Evolutionary conservation across 108 stramenopile genomes (phyloP).

Genomic region (Cyclotella cryptica): DNA sequence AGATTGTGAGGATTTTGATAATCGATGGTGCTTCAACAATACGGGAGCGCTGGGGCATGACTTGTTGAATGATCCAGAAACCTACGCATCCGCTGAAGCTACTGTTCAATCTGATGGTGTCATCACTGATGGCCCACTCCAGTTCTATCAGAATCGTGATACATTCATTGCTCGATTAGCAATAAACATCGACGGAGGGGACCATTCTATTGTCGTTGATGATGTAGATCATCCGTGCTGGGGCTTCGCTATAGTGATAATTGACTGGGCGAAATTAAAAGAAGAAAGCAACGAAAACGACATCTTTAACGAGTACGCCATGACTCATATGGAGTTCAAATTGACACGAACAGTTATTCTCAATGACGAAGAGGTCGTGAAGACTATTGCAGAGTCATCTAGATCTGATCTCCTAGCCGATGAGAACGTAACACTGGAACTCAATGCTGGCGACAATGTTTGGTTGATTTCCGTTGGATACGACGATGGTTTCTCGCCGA

Average conservation of each 20-base stretch:
- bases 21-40: slow-evolving; percentile 47
- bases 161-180: slow-evolving; percentile 62
- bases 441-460: slow-evolving; percentile 39
- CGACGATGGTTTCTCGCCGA: slow-evolving; percentile 41
- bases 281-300: slow-evolving; percentile 46
- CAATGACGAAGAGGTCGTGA: slow-evolving; percentile 19
- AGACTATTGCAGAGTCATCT: slow-evolving; percentile 37
- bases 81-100: slow-evolving; percentile 33
- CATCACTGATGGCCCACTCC: slow-evolving; percentile 64
- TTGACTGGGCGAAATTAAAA: slow-evolving; percentile 48
- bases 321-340: slow-evolving; percentile 50
- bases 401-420: slow-evolving; percentile 15
- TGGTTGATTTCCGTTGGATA: slow-evolving; percentile 47
- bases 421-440: slow-evolving; percentile 40
- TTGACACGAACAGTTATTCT: slow-evolving; percentile 60
- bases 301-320: slow-evolving; percentile 50
- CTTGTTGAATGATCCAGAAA: slow-evolving; percentile 39
- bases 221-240: slow-evolving; percentile 53
- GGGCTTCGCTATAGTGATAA: slow-evolving; percentile 59
- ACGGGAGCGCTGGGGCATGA: slow-evolving; percentile 45
- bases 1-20: slow-evolving; percentile 44
- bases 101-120: slow-evolving; percentile 45
- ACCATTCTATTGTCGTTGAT: slow-evolving; percentile 47
- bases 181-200: slow-evolving; percentile 26
- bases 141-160: slow-evolving; percentile 39